phyloP scores from a whole-genome alignment of 495 filamentous ascomycete species.

The Rhizodiscina lignyota region DNA sequence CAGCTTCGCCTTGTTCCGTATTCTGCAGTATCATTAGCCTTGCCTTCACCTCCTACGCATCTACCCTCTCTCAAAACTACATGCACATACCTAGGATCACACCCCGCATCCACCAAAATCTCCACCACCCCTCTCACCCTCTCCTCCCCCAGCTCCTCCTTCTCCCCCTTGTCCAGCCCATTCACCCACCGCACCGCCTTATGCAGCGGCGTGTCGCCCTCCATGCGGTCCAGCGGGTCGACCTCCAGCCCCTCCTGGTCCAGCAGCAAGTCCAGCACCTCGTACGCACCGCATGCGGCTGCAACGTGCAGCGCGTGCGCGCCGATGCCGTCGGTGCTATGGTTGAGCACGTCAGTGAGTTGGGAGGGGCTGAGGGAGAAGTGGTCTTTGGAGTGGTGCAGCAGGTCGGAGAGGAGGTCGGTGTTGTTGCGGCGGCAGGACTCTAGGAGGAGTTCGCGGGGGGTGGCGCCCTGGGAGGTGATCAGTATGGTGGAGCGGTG shows the following conservation, averaged over 20 bases:
- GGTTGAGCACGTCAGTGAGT: conserved; percentile 63
- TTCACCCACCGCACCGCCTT: conserved; percentile 75
- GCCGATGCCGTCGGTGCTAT: conserved; percentile 65
- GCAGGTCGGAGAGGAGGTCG: conserved; percentile 52
- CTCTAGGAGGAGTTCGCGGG: conserved; percentile 75
- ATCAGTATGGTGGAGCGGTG: conserved; percentile 12
- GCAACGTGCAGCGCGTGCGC: conserved; percentile 82
- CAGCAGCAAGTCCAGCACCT: conserved; percentile 78
- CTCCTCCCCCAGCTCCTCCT: conserved; percentile 21
- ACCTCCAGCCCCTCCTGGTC: conserved; percentile 93
- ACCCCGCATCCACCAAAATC: conserved; percentile 89
- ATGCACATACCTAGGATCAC: conserved; percentile 41
- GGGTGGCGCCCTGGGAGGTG: conserved; percentile 58
- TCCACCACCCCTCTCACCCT: conserved; percentile 59
- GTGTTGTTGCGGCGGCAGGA: conserved; percentile 85
- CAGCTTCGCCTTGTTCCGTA: conserved; percentile 55
- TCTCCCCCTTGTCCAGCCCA: conserved; percentile 26
- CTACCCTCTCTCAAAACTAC: conserved; percentile 21
- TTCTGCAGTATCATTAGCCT: conserved; percentile 24
- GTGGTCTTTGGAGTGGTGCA: conserved; percentile 35
- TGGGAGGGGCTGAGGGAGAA: conserved; percentile 22
- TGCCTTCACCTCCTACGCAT: too few relatives aligned
- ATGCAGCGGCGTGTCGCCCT: conserved; percentile 84
- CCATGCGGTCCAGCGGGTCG: conserved; percentile 64
- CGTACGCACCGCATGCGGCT: conserved; percentile 58